These are phyloP conservation scores for Albifimbria verrucaria DNA, from an alignment of 2,329 filamentous ascomycete genomes.

Conservation along the genomic window DNA sequence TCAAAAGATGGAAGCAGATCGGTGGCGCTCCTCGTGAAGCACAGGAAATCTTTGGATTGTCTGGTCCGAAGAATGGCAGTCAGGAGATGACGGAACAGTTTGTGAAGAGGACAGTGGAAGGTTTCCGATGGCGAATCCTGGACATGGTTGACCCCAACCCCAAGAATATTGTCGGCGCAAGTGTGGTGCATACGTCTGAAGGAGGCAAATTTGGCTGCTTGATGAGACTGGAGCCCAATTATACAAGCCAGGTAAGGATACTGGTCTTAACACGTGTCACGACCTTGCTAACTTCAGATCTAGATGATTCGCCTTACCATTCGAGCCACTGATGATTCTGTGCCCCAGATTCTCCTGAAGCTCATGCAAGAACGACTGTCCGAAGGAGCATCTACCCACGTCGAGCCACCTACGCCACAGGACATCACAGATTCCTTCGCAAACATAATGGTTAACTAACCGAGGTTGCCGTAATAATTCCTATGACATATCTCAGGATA, in stretches of 20 bases:
- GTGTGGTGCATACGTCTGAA: slow-evolving; percentile 76
- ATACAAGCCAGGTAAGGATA: slow-evolving; percentile 73
- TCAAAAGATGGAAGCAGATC: slow-evolving; percentile 99
- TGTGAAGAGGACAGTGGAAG: slow-evolving; percentile 70
- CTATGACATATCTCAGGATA: slow-evolving; percentile 19
- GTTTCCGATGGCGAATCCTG: slow-evolving; percentile 86
- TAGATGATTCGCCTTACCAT: slow-evolving; percentile 96
- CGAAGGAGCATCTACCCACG: slow-evolving; percentile 41
- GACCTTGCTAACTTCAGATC: slow-evolving; percentile 11
- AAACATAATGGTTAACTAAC: slow-evolving; percentile 50
- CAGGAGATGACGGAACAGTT: slow-evolving; percentile 68
- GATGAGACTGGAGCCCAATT: slow-evolving; percentile 91
- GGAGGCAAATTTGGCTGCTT: slow-evolving; percentile 93
- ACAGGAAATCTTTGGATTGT: slow-evolving; percentile 77
- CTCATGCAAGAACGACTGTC: slow-evolving; percentile 83
- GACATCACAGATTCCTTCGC: slow-evolving; percentile 56
- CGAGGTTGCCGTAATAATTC: slow-evolving; percentile 6
- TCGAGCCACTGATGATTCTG: slow-evolving; percentile 85
- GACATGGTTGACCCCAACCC: slow-evolving; percentile 85
- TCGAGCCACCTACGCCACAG: slow-evolving; percentile 40
- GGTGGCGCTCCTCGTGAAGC: slow-evolving; percentile 83
- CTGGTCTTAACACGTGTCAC: neutral
- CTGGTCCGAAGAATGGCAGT: slow-evolving; percentile 40
- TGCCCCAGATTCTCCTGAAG: slow-evolving; percentile 76
- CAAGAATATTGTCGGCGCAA: slow-evolving; percentile 91